Evolutionary conservation across 768 basidiomycete genomes (phyloP).

Genomic region (Suillus cothurnatus): DNA sequence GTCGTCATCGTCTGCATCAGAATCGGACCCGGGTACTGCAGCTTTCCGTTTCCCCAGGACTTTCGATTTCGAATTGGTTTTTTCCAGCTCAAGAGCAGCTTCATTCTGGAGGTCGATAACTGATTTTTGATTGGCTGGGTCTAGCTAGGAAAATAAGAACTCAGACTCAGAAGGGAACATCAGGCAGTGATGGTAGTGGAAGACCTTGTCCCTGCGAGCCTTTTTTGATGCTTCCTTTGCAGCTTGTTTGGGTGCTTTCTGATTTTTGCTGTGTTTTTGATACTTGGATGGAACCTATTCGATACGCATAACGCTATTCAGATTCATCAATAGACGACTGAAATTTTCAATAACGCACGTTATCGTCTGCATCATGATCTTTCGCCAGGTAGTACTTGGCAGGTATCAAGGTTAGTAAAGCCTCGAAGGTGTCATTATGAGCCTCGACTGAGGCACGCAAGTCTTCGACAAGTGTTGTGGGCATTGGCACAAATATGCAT

Average conservation of each 20-base stretch:
- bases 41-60: slow-evolving; percentile 55
- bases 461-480: slow-evolving; percentile 43
- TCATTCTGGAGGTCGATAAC: slow-evolving; percentile 74
- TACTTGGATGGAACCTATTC: slow-evolving; percentile 45
- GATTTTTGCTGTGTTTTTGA: slow-evolving; percentile 87
- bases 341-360: slow-evolving; percentile 17
- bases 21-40: slow-evolving; percentile 29
- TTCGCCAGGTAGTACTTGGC: slow-evolving; percentile 76
- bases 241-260: slow-evolving; percentile 80
- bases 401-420: slow-evolving; percentile 82
- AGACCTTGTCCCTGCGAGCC: slow-evolving; percentile 84
- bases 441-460: slow-evolving; percentile 70
- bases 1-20: slow-evolving; percentile 29
- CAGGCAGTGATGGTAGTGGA: not conserved
- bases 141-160: slow-evolving; percentile 59
- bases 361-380: slow-evolving; percentile 11
- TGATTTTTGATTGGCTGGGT: slow-evolving; percentile 87
- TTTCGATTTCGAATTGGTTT: slow-evolving; percentile 17
- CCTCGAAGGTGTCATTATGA: slow-evolving; percentile 78
- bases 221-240: slow-evolving; percentile 89
- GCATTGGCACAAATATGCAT: slow-evolving; percentile 35
- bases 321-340: not conserved
- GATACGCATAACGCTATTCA: not conserved
- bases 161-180: not conserved
- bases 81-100: slow-evolving; percentile 34